Evolutionary conservation across 2,329 filamentous ascomycete genomes (phyloP).

Genomic region (Blumeria graminis): DNA sequence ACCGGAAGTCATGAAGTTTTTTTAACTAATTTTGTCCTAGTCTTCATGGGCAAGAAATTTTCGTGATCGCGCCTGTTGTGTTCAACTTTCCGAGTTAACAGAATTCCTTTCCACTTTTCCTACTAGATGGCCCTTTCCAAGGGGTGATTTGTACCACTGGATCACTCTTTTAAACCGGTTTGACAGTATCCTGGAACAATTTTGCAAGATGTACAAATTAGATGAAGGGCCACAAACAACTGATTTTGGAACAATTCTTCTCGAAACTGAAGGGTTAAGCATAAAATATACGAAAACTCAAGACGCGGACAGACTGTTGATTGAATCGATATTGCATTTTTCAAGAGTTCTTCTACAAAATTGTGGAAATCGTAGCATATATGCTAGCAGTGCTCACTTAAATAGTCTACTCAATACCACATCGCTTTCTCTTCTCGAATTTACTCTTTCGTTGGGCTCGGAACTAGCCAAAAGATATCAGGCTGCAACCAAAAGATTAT

Average conservation of each 20-base stretch:
- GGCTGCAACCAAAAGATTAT: constrained; percentile 57
- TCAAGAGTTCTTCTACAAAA: constrained; percentile 75
- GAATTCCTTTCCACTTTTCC: constrained; percentile 58
- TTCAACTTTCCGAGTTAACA: constrained; percentile 54
- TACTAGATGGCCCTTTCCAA: constrained; percentile 77
- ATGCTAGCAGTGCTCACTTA: constrained; percentile 75
- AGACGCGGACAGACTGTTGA: constrained; percentile 60
- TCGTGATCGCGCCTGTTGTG: constrained; percentile 42
- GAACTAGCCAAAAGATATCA: constrained; percentile 84
- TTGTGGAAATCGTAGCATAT: constrained; percentile 89
- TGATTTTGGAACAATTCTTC: constrained; percentile 44
- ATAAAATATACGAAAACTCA: constrained; percentile 19
- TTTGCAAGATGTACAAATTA: constrained; percentile 59
- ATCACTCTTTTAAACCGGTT: constrained; percentile 85
- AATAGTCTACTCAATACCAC: constrained; percentile 78
- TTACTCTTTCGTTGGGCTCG: constrained; percentile 55
- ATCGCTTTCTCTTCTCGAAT: constrained; percentile 52
- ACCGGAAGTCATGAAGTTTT: not conserved
- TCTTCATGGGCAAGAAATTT: constrained; percentile 74
- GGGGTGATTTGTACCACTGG: constrained; percentile 96
- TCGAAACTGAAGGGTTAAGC: not conserved
- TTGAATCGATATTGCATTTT: constrained; percentile 63
- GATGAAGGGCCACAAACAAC: constrained; percentile 56
- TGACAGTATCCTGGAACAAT: constrained; percentile 63
- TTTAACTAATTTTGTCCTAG: constrained; percentile 21